Percentiles rank a stretch among this genome's conserved stretches.
Evolutionary conservation across 2,329 filamentous ascomycete species (phyloP).

Genomic region (Epichloe amarillans): DNA sequence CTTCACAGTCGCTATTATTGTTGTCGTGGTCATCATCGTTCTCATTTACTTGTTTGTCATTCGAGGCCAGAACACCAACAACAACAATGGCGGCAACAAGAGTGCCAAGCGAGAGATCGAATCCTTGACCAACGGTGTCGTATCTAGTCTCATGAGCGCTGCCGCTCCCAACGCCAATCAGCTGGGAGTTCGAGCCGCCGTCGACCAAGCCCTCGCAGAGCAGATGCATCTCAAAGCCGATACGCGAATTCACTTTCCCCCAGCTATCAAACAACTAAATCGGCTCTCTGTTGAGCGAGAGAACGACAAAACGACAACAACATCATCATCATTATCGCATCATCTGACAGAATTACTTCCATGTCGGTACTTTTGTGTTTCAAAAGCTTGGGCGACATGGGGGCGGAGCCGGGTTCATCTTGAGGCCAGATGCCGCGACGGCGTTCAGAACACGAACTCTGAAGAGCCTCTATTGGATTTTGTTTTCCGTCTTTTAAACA

Average conservation of each 20-base stretch:
- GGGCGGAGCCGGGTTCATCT: neutral
- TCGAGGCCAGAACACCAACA: conserved; percentile 14
- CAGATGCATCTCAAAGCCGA: conserved; percentile 8
- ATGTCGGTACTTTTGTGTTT: neutral
- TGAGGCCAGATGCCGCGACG: neutral
- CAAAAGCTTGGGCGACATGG: neutral
- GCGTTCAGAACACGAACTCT: neutral
- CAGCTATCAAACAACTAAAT: conserved; percentile 9
- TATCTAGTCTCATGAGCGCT: neutral
- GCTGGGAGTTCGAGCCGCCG: conserved; percentile 2
- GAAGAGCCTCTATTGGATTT: neutral
- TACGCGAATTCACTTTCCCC: conserved; percentile 14
- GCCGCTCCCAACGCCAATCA: neutral
- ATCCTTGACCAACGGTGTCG: conserved; percentile 4
- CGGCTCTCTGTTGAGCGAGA: neutral
- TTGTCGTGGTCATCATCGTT: conserved; percentile 38
- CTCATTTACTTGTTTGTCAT: conserved; percentile 34
- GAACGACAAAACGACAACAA: neutral
- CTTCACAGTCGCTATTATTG: conserved; percentile 34
- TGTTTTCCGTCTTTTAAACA: neutral
- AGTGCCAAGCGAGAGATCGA: conserved; percentile 17
- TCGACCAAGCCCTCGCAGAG: conserved; percentile 5
- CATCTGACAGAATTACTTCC: neutral
- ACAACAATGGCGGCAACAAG: conserved; percentile 15
- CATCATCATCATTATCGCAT: neutral